A percentile compares a stretch with the other conserved stretches of the same genome.
These are phyloP conservation scores for Lipomyces sp. DNA, from an alignment of 805 yeast genomes.

Conservation along the genomic window DNA sequence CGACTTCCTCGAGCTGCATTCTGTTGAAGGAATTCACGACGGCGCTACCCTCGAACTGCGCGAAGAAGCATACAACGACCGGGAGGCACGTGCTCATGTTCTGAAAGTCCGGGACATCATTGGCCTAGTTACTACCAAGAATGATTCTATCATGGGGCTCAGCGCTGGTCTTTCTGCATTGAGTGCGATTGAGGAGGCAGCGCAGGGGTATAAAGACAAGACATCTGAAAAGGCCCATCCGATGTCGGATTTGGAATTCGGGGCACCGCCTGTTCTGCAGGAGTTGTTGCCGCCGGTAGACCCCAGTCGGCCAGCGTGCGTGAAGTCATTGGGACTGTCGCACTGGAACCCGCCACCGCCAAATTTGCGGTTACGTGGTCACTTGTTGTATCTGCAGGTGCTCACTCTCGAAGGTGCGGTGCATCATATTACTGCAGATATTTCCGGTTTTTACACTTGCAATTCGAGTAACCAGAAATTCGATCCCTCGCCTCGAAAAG, in stretches of 20 bases:
- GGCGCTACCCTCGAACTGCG: constrained; percentile 53
- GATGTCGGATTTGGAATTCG: constrained; percentile 40
- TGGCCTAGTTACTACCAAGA: constrained; percentile 51
- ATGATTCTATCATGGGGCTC: constrained; percentile 47
- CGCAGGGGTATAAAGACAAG: constrained; percentile 31
- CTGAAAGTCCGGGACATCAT: constrained; percentile 65
- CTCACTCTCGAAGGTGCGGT: constrained; percentile 83
- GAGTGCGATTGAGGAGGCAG: constrained; percentile 27
- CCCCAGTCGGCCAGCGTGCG: constrained; percentile 33
- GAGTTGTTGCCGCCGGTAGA: constrained; percentile 20
- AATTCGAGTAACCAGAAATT: constrained; percentile 68
- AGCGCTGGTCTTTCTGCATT: constrained; percentile 59
- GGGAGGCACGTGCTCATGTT: constrained; percentile 65
- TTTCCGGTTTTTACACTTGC: constrained; percentile 79
- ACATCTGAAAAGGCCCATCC: constrained; percentile 37
- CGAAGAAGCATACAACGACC: constrained; percentile 64
- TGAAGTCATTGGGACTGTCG: constrained; percentile 69
- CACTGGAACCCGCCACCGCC: constrained; percentile 87
- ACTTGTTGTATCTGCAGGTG: constrained; percentile 72
- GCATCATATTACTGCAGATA: constrained; percentile 75
- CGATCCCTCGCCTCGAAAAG: constrained; percentile 61
- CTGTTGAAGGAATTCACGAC: constrained; percentile 45
- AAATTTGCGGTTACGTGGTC: constrained; percentile 67
- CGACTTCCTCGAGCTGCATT: constrained; percentile 42
- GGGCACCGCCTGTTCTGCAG: constrained; percentile 14